Percentiles rank a stretch among this genome's conserved stretches.
These are phyloP conservation scores for Anacardium occidentale DNA, from an alignment of 345 rosid genomes.

Conservation along the genomic window DNA sequence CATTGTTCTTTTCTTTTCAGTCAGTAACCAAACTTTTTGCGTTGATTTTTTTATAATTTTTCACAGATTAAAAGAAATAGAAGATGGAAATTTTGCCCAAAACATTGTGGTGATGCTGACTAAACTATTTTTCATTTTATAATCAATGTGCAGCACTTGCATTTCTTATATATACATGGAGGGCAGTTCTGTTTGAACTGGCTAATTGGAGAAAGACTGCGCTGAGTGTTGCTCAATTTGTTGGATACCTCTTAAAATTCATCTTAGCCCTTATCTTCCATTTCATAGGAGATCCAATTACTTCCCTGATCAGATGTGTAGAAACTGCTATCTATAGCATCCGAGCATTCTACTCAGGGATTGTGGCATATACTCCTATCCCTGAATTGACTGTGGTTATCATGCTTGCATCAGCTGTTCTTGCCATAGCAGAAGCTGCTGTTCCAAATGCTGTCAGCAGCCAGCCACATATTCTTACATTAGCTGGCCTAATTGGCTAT, in stretches of 20 bases:
- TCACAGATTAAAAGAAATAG: neutral
- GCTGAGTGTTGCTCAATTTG: constrained; percentile 40
- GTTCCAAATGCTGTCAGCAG: constrained; percentile 54
- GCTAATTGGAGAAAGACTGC: constrained; percentile 64
- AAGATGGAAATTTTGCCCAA: neutral
- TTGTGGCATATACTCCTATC: constrained; percentile 67
- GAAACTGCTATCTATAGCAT: constrained; percentile 57
- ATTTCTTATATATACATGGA: constrained; percentile 79
- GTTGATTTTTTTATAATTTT: neutral
- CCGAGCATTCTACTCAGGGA: constrained; percentile 67
- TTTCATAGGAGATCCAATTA: constrained; percentile 76
- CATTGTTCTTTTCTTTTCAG: neutral
- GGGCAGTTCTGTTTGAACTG: constrained; percentile 76
- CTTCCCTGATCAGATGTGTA: constrained; percentile 46
- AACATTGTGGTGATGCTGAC: constrained; percentile 1
- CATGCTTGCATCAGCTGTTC: constrained; percentile 63
- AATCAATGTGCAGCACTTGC: constrained; percentile 55
- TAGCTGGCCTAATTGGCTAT: constrained; percentile 70
- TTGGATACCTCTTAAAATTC: constrained; percentile 62
- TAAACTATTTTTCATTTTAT: neutral
- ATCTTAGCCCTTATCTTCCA: constrained; percentile 65
- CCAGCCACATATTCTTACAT: constrained; percentile 62
- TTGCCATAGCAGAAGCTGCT: constrained; percentile 81
- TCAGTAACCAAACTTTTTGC: neutral
- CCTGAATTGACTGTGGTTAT: constrained; percentile 60